Evolutionary conservation across 2,329 filamentous ascomycete species (phyloP), one percentile per base, ranked within the genome.

Genomic region (Colletotrichum godetiae): DNA sequence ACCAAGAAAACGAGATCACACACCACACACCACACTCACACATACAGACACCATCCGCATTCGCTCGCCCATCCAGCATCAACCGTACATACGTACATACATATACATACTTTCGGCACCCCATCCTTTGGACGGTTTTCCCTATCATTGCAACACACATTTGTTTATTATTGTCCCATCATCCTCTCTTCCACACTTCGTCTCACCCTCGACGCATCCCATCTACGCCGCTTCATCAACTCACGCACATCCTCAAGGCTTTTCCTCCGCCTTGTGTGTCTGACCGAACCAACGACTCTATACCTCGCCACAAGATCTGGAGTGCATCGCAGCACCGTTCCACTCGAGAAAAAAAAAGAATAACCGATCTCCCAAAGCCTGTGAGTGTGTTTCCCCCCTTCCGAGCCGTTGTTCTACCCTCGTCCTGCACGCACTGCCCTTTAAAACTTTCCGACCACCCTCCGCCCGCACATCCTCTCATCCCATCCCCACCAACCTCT

Each of bases 81-180:
- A 42, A 37, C 62, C 65, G 59, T 73, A 70, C 60, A 69, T 69
- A 69, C 69, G 35, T 69, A 68, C 56, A 67, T 67, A 73, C 67
- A 73, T 70, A 73, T 70, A 73, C 69, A 72, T 69, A 64, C 66
- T 69, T 64, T 57, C 68, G 63, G n/a, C 72, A 63, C 67, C 72
- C 72, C 72, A 67, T 71, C 62, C 64, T 72, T 63, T 29, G 15
- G 70, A 70, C 66, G 37, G 68, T 63, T 68, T 33, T 46, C 61
- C 61, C 58, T 61, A 31, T 68, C 53, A 55, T 68, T 69, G 64
- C 74, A 74, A 72, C 73, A 67, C 60, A 68, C 74, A 74, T 33
- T 67, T 75, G 73, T 75, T 75, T 75, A 75, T 73, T 75, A 70
- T 71, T 75, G 68, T 73, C 67, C 68, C 66, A 74, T 75, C 72